Base-by-base conservation (phyloP, 139 green algal genomes). In the Coccomyxa sp. region DNA sequence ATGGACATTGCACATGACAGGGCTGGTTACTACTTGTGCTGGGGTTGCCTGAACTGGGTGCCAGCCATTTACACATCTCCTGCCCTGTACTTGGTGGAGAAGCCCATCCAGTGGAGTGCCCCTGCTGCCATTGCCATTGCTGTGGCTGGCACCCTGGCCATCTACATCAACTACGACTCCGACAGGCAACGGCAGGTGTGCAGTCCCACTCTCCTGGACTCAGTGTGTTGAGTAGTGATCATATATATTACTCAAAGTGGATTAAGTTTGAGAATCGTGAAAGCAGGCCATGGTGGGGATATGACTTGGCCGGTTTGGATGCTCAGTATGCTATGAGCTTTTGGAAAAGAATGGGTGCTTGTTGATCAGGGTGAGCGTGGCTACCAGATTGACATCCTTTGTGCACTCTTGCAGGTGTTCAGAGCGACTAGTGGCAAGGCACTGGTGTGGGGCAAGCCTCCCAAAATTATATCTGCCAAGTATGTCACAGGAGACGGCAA, bases 1-100 rank as follows among this genome's bases (percentile, higher is more conserved):
- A 96, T 96, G 91, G 93, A 96, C 89, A 96, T 96, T 76, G 85
- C 86, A 68, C 93, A 96, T 78, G 93, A 96, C 86, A 85, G 93
- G n/a, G 93, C 93, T 45, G 91, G 93, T 10, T 96, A 93, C 86
- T 96, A 96, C 86, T 86, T 96, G 30, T 95, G 92, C 85, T 96
- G 89, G 90, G 92, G 93, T 28, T 94, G 92, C 85, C 86, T 96
- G 60, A 89, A 92, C 38, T 96, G 93, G 93, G 89, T 96, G 28
- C 92, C 93, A 25, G 86, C 85, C 51, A 83, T 96, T 51, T 96
- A 96, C 89, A 94, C 92, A 75, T 94, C 90, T 28, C 93, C 91
- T 13, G 88, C 91, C 17, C 81, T 96, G 81, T 93, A 91, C 85
- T 85, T 96, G 14, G 85, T 91, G n/a, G 67, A 84, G 57, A 87